Evolutionary conservation across 1,139 yeast genomes (phyloP).

Genomic region (Debaryomyces subglobosus): DNA sequence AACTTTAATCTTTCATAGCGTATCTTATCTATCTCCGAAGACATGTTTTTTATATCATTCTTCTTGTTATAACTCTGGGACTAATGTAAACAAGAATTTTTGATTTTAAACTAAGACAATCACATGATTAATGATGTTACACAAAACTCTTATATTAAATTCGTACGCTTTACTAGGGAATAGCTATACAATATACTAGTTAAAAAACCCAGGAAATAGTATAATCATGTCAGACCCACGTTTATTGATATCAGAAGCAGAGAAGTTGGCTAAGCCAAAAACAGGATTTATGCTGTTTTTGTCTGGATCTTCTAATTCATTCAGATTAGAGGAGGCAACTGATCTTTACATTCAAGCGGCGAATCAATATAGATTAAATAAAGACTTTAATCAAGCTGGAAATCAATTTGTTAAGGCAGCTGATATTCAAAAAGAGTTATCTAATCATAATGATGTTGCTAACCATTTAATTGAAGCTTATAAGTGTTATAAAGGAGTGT

Average conservation of each 20-base stretch:
- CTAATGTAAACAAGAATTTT: slow-evolving; percentile 13
- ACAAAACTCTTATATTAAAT: slow-evolving; percentile 3
- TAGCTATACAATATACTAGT: neutral
- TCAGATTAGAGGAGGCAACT: slow-evolving; percentile 85
- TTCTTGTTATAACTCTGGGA: neutral
- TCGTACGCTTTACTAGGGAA: neutral
- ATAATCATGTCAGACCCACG: slow-evolving; percentile 43
- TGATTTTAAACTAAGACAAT: slow-evolving; percentile 12
- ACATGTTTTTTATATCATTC: slow-evolving; percentile 7
- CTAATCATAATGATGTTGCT: slow-evolving; percentile 88
- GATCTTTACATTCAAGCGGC: slow-evolving; percentile 92
- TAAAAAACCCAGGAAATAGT: neutral
- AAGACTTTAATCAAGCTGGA: slow-evolving; percentile 76
- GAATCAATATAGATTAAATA: slow-evolving; percentile 75
- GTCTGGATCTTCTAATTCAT: slow-evolving; percentile 68
- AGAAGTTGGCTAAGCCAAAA: slow-evolving; percentile 58
- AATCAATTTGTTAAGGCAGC: slow-evolving; percentile 86
- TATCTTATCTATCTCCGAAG: slow-evolving; percentile 33
- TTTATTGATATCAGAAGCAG: slow-evolving; percentile 46
- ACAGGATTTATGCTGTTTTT: slow-evolving; percentile 74
- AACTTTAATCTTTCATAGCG: slow-evolving; percentile 57
- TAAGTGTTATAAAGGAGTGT: slow-evolving; percentile 76
- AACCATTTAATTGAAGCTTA: slow-evolving; percentile 89
- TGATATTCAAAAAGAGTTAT: slow-evolving; percentile 70
- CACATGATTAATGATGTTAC: neutral